Evolutionary conservation across 768 basidiomycete genomes (phyloP).

Genomic region (Boletus rufocinnamomeus): DNA sequence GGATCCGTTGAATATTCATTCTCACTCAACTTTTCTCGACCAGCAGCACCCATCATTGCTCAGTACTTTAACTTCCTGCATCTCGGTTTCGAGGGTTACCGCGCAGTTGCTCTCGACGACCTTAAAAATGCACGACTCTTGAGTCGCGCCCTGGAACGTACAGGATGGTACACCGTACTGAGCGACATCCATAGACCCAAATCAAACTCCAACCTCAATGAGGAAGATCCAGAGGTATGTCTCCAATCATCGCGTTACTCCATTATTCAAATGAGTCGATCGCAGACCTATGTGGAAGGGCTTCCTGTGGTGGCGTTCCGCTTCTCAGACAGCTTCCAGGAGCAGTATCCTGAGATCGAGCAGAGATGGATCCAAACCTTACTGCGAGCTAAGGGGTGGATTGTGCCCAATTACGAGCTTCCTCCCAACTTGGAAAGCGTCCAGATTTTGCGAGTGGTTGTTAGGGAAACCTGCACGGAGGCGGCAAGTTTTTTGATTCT

Average conservation of each 20-base stretch:
- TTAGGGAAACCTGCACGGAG: constrained; percentile 56
- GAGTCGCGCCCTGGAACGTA: constrained; percentile 60
- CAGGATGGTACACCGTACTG: constrained; percentile 52
- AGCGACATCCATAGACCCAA: constrained; percentile 56
- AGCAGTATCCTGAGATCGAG: constrained; percentile 54
- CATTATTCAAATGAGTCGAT: neutral
- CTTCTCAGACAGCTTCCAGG: constrained; percentile 55
- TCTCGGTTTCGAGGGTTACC: constrained; percentile 58
- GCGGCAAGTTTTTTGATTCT: constrained; percentile 38
- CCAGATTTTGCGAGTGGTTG: constrained; percentile 65
- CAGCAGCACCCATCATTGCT: constrained; percentile 60
- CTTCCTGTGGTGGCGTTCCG: constrained; percentile 56
- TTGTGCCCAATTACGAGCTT: constrained; percentile 62
- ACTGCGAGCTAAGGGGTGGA: constrained; percentile 52
- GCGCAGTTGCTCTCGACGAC: constrained; percentile 47
- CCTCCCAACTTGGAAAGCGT: constrained; percentile 51
- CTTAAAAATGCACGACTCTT: constrained; percentile 66
- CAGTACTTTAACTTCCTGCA: constrained; percentile 68
- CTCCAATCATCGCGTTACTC: constrained; percentile 5
- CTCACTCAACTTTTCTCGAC: constrained; percentile 62
- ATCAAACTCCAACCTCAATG: constrained; percentile 38
- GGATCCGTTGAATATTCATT: constrained; percentile 73
- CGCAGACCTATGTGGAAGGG: constrained; percentile 48
- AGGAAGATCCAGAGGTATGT: constrained; percentile 58
- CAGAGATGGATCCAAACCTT: constrained; percentile 59